Evolutionary conservation across 2,329 filamentous ascomycete genomes (phyloP), one percentile per base, ranked within the genome.

Genomic region (Ophiocordyceps camponoti-floridani): DNA sequence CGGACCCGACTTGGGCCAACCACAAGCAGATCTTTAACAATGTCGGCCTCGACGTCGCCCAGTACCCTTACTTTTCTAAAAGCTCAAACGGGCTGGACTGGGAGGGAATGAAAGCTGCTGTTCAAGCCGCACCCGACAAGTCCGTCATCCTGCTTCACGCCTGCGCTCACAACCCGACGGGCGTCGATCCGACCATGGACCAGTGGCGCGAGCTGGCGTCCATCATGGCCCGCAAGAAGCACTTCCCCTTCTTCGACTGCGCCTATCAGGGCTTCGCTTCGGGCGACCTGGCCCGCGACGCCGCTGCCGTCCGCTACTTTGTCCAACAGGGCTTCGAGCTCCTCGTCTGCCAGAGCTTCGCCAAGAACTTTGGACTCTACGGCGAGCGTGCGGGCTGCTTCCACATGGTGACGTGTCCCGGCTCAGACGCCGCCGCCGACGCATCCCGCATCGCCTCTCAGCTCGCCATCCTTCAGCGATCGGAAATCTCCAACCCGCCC

Each of bases 1-100:
- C 87, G 57, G 84, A 83, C 63, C 91, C 91, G 44, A 98, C 91
- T 49, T 98, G 91, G 91, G 87, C 84, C 53, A 98, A 98, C 70
- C 91, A 98, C 77, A 81, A 93, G 69, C 91, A 96, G 65, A 95
- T 98, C 72, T 94, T 98, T 70, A 76, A 72, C 64, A 96, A 96
- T 60, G 87, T 95, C 58, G 73, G 75, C 54, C 70, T 96, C 28
- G 68, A 77, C 31, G 76, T 86, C 55, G 80, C 80, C 53, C 77
- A 77, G 52, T 98, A 98, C 68, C 91, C 89, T 43, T 98, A 98
- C 73, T 98, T 94, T 69, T 81, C 79, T 62, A 78, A 85, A 61
- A 62, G 83, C 59, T 94, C 88, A 52, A 88, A 86, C 61, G 88
- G 86, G 43, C 79, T 98, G 44, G 87, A 96, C 65, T 88, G 94